Evolutionary conservation across 2,329 filamentous ascomycete species (phyloP), one percentile per base, ranked within the genome.

Genomic region (Anisogramma anomala): DNA sequence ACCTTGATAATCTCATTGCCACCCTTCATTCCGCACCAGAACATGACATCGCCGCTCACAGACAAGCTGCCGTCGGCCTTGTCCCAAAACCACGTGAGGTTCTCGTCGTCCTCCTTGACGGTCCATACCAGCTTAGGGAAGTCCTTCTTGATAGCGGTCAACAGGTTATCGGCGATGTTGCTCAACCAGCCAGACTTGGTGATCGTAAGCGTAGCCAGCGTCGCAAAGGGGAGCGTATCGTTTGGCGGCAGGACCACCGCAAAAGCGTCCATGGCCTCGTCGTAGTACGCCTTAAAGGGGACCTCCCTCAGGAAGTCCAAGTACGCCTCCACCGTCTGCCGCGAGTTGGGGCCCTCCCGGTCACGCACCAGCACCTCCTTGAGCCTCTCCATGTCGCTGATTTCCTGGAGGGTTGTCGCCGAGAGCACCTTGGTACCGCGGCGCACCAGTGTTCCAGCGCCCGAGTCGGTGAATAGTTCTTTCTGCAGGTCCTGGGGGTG

Each of bases 41-140:
- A 96, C 56, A 96, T 79, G 28, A 95, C 85, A 56, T 88, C 85
- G 44, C 86, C 86, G 51, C 85, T 79, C 42, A 80, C 78, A 48
- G 82, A 85, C 53, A 95, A 74, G 62, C 85, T 94, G 42, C 91
- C 89, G 52, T 95, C 87, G 8, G 89, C 83, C 71, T 94, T 94
- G 63, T 94, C 88, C 52, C 94, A 93, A 70, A 96, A 95, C 91
- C 89, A 96, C 9, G 86, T 88, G 53, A 96, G 69, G 60, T 96
- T 95, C 72, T 96, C 89, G 54, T 96, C 88, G 52, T 93, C 83
- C 56, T 88, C 82, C 66, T 84, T 89, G 46, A 95, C 89, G n/a
- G 87, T 94, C 89, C 88, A 98, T 49, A 86, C 83, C 50, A 96
- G 72, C 65, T 82, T 86, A 41, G 87, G 79, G 61, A 88, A 83